phyloP scores from a whole-genome alignment of 805 yeast genomes.

The Myxozyma vanderwaltii region DNA sequence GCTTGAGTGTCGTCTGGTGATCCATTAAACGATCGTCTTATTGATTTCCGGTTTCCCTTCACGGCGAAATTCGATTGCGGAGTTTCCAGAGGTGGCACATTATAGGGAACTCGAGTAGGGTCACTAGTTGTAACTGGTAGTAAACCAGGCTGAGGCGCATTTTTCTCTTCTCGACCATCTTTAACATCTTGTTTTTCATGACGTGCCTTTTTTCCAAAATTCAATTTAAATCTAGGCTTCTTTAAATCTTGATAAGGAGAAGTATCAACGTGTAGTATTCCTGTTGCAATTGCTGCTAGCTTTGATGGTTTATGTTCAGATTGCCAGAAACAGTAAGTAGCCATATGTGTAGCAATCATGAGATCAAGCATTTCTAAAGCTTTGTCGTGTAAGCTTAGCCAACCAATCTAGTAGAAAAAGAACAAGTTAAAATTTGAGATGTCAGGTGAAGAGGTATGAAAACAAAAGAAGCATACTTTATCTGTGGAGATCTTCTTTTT shows the following conservation, averaged over 20 bases:
- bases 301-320: constrained; percentile 19
- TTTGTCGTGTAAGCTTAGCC: constrained; percentile 15
- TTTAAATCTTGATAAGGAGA: neutral
- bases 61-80: neutral
- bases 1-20: constrained; percentile 3
- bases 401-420: constrained; percentile 15
- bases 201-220: neutral
- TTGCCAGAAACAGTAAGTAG: constrained; percentile 24
- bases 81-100: neutral
- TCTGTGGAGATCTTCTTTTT: constrained; percentile 1
- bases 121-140: neutral
- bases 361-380: constrained; percentile 31
- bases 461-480: constrained; percentile 4
- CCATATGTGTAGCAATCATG: constrained; percentile 27
- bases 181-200: neutral
- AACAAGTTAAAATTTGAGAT: neutral
- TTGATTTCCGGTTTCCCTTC: neutral
- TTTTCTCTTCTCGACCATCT: neutral
- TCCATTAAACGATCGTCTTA: constrained; percentile 3
- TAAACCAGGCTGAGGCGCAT: neutral
- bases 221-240: constrained; percentile 1
- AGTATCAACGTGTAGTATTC: constrained; percentile 7
- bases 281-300: constrained; percentile 24
- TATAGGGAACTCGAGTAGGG: neutral
- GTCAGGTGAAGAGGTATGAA: neutral